Evolutionary conservation across 345 rosid genomes (phyloP).

Genomic region (Bruguiera sexangula): DNA sequence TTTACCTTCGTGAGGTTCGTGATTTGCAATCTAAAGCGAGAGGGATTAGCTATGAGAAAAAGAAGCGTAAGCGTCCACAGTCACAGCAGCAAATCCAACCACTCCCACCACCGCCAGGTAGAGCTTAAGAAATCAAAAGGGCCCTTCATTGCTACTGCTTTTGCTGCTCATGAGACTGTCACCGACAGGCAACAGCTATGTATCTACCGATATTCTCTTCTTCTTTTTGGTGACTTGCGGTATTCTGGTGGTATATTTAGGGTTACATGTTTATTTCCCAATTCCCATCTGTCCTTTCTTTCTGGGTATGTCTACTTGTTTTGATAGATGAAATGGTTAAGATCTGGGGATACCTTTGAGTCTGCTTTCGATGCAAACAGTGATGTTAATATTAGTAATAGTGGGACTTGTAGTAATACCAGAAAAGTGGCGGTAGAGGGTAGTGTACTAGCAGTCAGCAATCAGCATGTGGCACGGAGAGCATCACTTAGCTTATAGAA

Average conservation of each 20-base stretch:
- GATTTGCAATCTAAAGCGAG: slow-evolving; percentile 33
- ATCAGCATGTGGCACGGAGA: slow-evolving; percentile 23
- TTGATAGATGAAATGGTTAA: slow-evolving; percentile 15
- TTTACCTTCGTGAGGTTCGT: slow-evolving; percentile 31
- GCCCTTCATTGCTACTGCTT: not conserved
- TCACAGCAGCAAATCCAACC: slow-evolving; percentile 35
- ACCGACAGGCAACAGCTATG: not conserved
- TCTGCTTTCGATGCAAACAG: slow-evolving; percentile 40
- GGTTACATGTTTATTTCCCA: slow-evolving; percentile 7
- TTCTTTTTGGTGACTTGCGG: not conserved
- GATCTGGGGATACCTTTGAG: slow-evolving; percentile 23
- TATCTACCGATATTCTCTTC: not conserved
- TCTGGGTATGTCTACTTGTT: slow-evolving; percentile 11
- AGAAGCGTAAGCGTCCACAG: slow-evolving; percentile 35
- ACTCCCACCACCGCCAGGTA: slow-evolving; percentile 35
- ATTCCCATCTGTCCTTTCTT: not conserved
- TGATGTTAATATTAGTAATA: slow-evolving; percentile 19
- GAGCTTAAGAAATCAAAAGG: slow-evolving; percentile 25
- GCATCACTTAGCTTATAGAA: slow-evolving; percentile 25
- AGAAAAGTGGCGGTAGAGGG: slow-evolving; percentile 25
- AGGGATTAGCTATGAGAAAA: slow-evolving; percentile 35
- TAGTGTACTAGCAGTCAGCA: slow-evolving; percentile 29
- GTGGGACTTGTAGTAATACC: slow-evolving; percentile 12
- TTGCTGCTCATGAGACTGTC: no score
- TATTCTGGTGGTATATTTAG: slow-evolving; percentile 23